Base-by-base conservation (phyloP, 805 yeast species). In the Scheffersomyces coipomensis region DNA sequence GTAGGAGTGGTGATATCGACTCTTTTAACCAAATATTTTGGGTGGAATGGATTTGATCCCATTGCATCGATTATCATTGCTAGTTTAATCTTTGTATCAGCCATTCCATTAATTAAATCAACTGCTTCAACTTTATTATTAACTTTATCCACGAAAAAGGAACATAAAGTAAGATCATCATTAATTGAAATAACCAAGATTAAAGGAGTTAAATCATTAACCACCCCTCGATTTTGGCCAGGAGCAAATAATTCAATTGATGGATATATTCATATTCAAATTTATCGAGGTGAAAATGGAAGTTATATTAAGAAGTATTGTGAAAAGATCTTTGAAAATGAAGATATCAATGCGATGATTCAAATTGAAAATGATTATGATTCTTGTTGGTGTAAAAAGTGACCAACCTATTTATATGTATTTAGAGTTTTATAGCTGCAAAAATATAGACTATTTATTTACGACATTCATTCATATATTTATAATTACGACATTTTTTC, bases 1-100 rank as follows among this genome's bases (percentile, higher is more conserved):
- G 95, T 90, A 0, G 98, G 98, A 5, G 99, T 95, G 13, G 90
- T 93, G n/a, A 61, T 88, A 1, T 89, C 97, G 0, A 91, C 99
- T 0, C 39, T 88, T 4, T 64, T 93, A 29, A 85, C 91, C 7
- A 79, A 82, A 42, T 52, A 80, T 24, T 83, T 85, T 58, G 44
- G 48, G 13, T 77, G 86, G 79, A 76, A 81, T 39, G 83, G 96
- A 1, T 84, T 91, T 55, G 99, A 93, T 56, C 97, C 99, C 1
- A 62, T 93, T 16, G 95, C 97, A 0, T 90, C 98, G 1, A 71
- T 93, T 3, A 71, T 90, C 49, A 91, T 93, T 44, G 97, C 96
- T 0, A 60, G 76, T 4, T 69, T 91, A 52, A 88, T 93, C 45
- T 77, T 91, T 40, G 45, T 79, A 5, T 88, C 97, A 3, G 88